phyloP scores from a whole-genome alignment of 2,329 filamentous ascomycete species.

The Lachnellula cervina region DNA sequence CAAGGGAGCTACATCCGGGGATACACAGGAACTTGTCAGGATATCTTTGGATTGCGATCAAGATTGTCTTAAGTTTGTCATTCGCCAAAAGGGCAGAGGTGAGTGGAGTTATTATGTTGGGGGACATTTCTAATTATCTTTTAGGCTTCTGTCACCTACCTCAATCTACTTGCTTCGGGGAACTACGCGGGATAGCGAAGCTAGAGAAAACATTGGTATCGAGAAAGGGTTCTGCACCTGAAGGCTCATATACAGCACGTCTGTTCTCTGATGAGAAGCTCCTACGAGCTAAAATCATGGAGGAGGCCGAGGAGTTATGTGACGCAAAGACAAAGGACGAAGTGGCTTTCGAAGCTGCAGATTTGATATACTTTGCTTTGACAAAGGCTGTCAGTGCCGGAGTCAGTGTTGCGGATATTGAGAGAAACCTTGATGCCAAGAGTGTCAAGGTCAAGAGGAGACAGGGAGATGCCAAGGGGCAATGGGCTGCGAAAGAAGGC shows the following conservation, averaged over 20 bases:
- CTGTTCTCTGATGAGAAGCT: conserved; percentile 90
- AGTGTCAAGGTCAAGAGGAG: conserved; percentile 91
- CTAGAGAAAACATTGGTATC: conserved; percentile 82
- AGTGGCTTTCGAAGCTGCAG: conserved; percentile 89
- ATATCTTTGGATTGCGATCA: conserved; percentile 89
- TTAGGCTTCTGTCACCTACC: conserved; percentile 85
- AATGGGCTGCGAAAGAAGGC: conserved; percentile 81
- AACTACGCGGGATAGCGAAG: conserved; percentile 72
- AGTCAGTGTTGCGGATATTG: conserved; percentile 82
- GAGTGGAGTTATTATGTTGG: conserved; percentile 18
- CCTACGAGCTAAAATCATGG: conserved; percentile 92
- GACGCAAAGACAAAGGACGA: conserved; percentile 77
- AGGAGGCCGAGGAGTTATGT: conserved; percentile 93
- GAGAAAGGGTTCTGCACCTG: conserved; percentile 76
- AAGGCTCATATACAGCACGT: conserved; percentile 87
- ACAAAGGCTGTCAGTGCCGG: conserved; percentile 83
- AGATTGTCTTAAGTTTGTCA: conserved; percentile 85
- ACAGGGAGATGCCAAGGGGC: conserved; percentile 88
- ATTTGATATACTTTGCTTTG: conserved; percentile 92
- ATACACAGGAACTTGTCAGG: conserved; percentile 82
- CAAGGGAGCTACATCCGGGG: conserved; percentile 91
- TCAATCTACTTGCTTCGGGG: conserved; percentile 87
- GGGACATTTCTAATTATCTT: conserved; percentile 7
- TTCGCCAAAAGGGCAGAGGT: conserved; percentile 79
- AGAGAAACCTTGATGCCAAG: conserved; percentile 89